phyloP scores from a whole-genome alignment of 1,284 basidiomycete species.

The Amylostereum areolatum region DNA sequence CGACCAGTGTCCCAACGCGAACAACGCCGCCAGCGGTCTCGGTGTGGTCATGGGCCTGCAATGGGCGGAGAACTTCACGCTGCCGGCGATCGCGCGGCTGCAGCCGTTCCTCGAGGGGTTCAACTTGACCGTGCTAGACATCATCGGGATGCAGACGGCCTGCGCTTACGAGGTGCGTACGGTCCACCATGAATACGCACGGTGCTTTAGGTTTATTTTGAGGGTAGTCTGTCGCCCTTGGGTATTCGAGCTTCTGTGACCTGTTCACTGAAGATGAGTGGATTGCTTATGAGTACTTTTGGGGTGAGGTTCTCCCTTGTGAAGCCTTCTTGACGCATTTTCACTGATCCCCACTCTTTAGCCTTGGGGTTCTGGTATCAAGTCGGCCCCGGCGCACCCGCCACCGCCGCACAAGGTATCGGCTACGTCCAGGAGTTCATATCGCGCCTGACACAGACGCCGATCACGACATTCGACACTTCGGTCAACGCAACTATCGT shows the following conservation, averaged over 20 bases:
- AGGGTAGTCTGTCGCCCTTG: conserved; percentile 55
- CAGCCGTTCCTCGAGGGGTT: conserved; percentile 41
- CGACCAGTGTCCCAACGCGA: conserved; percentile 34
- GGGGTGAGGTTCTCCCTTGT: conserved; percentile 20
- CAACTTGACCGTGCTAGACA: conserved; percentile 40
- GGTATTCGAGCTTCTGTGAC: conserved; percentile 45
- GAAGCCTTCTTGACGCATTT: too few relatives aligned
- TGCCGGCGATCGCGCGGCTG: conserved; percentile 42
- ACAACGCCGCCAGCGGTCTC: conserved; percentile 26
- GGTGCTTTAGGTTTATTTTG: conserved; percentile 9
- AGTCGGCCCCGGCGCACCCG: conserved; percentile 48
- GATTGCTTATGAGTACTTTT: conserved; percentile 53
- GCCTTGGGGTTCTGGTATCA: conserved; percentile 46
- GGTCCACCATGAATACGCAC: too few relatives aligned
- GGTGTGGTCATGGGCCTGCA: conserved; percentile 24
- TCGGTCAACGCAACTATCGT: conserved; percentile 54
- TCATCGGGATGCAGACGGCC: conserved; percentile 41
- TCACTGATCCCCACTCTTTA: neutral
- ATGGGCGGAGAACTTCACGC: conserved; percentile 52
- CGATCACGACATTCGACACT: conserved; percentile 44
- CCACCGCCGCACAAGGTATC: conserved; percentile 53
- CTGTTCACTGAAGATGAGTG: conserved; percentile 66
- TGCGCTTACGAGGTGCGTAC: conserved; percentile 51
- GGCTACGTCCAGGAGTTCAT: conserved; percentile 58
- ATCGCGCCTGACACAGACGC: conserved; percentile 42